phyloP scores from a whole-genome alignment of 2,329 filamentous ascomycete genomes.

The Cladophialophora exuberans region DNA sequence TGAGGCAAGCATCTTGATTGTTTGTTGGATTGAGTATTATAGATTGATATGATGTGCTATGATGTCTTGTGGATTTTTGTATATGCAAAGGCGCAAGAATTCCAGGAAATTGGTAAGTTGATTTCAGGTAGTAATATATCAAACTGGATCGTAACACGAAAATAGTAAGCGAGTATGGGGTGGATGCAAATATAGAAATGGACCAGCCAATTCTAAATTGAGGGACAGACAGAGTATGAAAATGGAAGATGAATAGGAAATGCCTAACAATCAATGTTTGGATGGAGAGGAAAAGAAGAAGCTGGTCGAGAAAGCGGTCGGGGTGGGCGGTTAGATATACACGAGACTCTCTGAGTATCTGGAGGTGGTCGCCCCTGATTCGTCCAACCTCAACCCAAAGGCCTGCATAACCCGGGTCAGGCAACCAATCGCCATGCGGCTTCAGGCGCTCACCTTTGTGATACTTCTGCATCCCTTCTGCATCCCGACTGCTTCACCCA shows the following conservation, averaged over 20 bases:
- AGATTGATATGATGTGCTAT: slow-evolving; percentile 10
- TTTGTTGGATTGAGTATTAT: slow-evolving; percentile 3
- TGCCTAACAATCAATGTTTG: slow-evolving; percentile 40
- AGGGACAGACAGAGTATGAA: slow-evolving; percentile 27
- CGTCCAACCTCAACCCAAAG: slow-evolving; percentile 4
- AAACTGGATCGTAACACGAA: slow-evolving; percentile 3
- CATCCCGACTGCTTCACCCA: slow-evolving; percentile 13
- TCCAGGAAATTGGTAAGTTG: slow-evolving; percentile 24
- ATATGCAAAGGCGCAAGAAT: background rate
- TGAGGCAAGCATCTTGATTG: slow-evolving; percentile 43
- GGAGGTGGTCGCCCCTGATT: slow-evolving; percentile 16
- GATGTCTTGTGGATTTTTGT: background rate
- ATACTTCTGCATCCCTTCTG: slow-evolving; percentile 15
- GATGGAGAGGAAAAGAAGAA: slow-evolving; percentile 24
- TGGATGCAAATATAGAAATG: slow-evolving; percentile 39
- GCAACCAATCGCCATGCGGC: slow-evolving; percentile 17
- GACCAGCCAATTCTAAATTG: slow-evolving; percentile 46
- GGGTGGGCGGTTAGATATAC: slow-evolving; percentile 26
- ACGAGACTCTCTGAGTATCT: slow-evolving; percentile 1
- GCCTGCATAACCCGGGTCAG: background rate
- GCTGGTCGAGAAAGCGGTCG: slow-evolving; percentile 21
- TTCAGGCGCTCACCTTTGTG: slow-evolving; percentile 25
- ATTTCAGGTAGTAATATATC: slow-evolving; percentile 14
- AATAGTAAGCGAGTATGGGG: slow-evolving; percentile 35
- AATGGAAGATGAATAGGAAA: slow-evolving; percentile 42